Percentiles rank a stretch among this genome's conserved stretches.
Evolutionary conservation across 768 basidiomycete species (phyloP).

Genomic region (Lactarius akahatsu): DNA sequence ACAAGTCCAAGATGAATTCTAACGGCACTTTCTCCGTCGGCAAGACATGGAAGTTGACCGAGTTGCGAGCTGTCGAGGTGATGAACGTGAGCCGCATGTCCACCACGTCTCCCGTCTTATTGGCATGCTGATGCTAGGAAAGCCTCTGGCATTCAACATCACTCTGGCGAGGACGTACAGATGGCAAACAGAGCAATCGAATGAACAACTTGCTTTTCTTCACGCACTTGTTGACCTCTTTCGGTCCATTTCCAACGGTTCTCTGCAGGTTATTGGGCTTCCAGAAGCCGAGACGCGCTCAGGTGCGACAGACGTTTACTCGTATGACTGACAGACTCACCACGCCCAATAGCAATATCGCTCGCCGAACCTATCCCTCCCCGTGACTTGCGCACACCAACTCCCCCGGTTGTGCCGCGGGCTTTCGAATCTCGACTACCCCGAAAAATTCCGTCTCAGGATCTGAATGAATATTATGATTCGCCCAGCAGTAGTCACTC

Average conservation of each 20-base stretch:
- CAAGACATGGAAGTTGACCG: constrained; percentile 89
- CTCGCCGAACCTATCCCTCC: constrained; percentile 1
- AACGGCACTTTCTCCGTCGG: constrained; percentile 96
- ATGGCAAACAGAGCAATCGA: constrained; percentile 79
- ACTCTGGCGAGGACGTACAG: constrained; percentile 86
- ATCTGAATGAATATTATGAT: constrained; percentile 20
- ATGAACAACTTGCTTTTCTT: constrained; percentile 75
- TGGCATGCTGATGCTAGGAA: constrained; percentile 1
- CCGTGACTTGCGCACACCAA: constrained; percentile 22
- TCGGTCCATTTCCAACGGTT: constrained; percentile 38
- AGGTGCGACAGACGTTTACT: constrained; percentile 35
- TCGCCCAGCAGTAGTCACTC: constrained; percentile 16
- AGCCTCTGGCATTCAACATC: constrained; percentile 73
- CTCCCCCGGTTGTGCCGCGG: not conserved
- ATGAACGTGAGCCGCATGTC: constrained; percentile 33
- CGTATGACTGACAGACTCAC: constrained; percentile 5
- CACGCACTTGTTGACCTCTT: constrained; percentile 63
- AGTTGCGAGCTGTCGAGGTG: constrained; percentile 80
- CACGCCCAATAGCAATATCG: constrained; percentile 6
- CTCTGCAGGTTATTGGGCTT: constrained; percentile 61
- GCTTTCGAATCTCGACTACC: constrained; percentile 4
- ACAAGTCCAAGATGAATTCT: constrained; percentile 95
- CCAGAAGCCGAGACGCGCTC: constrained; percentile 41
- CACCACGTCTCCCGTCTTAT: constrained; percentile 5
- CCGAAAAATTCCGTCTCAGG: constrained; percentile 5